Base-by-base conservation (phyloP, 202 grass and related monocot genomes). In the Setaria viridis region DNA sequence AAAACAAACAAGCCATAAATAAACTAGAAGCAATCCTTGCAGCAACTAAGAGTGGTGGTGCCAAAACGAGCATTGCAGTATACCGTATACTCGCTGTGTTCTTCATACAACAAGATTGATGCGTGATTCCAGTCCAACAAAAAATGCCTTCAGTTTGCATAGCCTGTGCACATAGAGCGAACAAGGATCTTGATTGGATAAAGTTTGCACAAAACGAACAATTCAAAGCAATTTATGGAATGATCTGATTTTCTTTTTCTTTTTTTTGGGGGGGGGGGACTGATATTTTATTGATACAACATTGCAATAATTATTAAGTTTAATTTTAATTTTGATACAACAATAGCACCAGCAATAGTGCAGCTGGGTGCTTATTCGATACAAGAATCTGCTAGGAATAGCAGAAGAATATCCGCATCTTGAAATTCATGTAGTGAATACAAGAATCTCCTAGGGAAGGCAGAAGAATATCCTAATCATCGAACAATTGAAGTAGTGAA, bases 291-390 rank as follows among this genome's bases (percentile, higher is more conserved):
- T 30, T 46, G 12, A 48, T 50, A 79, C 67, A 88, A 57, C 9
- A 62, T 71, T 59, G 30, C 35, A 41, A 41, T 13, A 81, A 81
- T 4, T 54, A 67, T 21, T 5, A 73, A 45, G 1, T 45, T 43
- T 0, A 33, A 41, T 41, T 80, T 80, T 43, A 65, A 41, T 41
- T 67, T 58, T 84, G 19, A 67, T 68, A 88, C 87, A 84, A 73
- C 35, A 67, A 53, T 39, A 14, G 21, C 73, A 85, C 41, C 62
- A 65, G 6, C 58, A 69, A 68, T 64, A 42, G 50, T n/a, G 72
- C 25, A 62, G 8, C 57, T 56, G 29, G 10, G 32, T 5, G 57
- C 49, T 75, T 80, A 85, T 80, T 67, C 29, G 41, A 41, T 75
- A 75, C 50, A 74, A 4, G 20, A 78, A 11, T 39, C 11, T 74